phyloP scores from a whole-genome alignment of 78 protist species.

The Parvularia atlantis region DNA sequence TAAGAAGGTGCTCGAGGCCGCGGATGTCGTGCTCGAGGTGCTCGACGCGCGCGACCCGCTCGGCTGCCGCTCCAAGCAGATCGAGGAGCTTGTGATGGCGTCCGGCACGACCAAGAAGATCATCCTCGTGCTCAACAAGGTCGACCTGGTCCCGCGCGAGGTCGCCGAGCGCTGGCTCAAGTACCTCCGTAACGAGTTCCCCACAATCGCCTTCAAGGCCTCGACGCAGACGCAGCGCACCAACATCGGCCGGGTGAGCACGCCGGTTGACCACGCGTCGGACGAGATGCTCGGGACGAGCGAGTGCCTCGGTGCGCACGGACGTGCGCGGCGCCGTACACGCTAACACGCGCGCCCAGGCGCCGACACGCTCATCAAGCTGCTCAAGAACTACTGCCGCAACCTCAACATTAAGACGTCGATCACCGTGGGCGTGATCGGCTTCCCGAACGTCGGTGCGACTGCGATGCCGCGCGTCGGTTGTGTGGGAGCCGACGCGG shows the following conservation, averaged over 20 bases:
- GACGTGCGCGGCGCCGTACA: too few relatives aligned
- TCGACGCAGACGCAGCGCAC: slow-evolving; percentile 44
- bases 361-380: slow-evolving; percentile 51
- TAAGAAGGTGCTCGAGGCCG: slow-evolving; percentile 63
- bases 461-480: too few relatives aligned
- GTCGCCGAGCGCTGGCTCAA: slow-evolving; percentile 58
- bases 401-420: slow-evolving; percentile 54
- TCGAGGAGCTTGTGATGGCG: slow-evolving; percentile 63
- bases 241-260: slow-evolving; percentile 22
- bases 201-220: slow-evolving; percentile 81
- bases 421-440: slow-evolving; percentile 84
- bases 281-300: background rate
- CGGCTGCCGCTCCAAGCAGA: slow-evolving; percentile 82
- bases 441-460: slow-evolving; percentile 97
- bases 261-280: background rate
- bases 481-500: too few relatives aligned
- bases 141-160: slow-evolving; percentile 83
- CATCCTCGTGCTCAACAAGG: slow-evolving; percentile 85
- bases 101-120: slow-evolving; percentile 50
- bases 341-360: slow-evolving; percentile 63
- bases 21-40: slow-evolving; percentile 90
- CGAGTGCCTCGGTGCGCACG: slow-evolving; percentile 25
- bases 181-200: slow-evolving; percentile 49
- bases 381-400: slow-evolving; percentile 72
- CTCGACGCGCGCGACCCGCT: slow-evolving; percentile 98